Conservation (phyloP, 768 basidiomycete species). For the Crassisporium funariophilum region DNA sequence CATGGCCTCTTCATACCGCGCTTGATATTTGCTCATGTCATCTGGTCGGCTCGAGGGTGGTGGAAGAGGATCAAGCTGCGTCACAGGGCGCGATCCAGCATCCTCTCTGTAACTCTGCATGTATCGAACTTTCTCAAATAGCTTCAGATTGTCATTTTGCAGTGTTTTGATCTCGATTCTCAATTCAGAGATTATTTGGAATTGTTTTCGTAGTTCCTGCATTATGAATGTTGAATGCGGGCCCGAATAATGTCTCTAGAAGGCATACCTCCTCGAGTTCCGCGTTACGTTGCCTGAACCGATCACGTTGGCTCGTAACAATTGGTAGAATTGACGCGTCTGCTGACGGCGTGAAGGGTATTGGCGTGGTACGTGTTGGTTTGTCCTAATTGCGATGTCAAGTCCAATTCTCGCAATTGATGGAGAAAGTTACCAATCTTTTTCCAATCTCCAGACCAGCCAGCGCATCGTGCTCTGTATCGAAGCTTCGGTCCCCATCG, state of each 20-base stretch:
- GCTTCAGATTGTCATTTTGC: conserved; percentile 93
- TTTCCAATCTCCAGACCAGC: conserved; percentile 74
- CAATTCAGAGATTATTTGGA: conserved; percentile 92
- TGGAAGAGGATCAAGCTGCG: conserved; percentile 73
- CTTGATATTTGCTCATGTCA: conserved; percentile 87
- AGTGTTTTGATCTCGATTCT: conserved; percentile 88
- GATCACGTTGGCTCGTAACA: conserved; percentile 94
- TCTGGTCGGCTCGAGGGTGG: conserved; percentile 47
- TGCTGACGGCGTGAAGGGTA: conserved; percentile 72
- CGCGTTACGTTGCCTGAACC: conserved; percentile 96
- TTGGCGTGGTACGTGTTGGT: conserved; percentile 58
- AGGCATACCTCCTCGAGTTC: conserved; percentile 87
- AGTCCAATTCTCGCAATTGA: not conserved
- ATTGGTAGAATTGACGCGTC: conserved; percentile 98
- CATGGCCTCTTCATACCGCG: conserved; percentile 94
- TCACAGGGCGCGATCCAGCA: conserved; percentile 52
- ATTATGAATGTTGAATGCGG: conserved; percentile 2
- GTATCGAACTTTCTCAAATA: conserved; percentile 98
- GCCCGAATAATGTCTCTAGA: not conserved
- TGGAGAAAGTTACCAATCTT: conserved; percentile 42
- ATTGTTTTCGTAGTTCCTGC: conserved; percentile 94
- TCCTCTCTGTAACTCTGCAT: conserved; percentile 96
- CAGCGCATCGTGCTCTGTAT: conserved; percentile 56
- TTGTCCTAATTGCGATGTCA: conserved; percentile 15
- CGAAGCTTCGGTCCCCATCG: conserved; percentile 32